Conservation (phyloP, 2,329 filamentous ascomycete species). For the Arthrobotrys sphaeroides region DNA sequence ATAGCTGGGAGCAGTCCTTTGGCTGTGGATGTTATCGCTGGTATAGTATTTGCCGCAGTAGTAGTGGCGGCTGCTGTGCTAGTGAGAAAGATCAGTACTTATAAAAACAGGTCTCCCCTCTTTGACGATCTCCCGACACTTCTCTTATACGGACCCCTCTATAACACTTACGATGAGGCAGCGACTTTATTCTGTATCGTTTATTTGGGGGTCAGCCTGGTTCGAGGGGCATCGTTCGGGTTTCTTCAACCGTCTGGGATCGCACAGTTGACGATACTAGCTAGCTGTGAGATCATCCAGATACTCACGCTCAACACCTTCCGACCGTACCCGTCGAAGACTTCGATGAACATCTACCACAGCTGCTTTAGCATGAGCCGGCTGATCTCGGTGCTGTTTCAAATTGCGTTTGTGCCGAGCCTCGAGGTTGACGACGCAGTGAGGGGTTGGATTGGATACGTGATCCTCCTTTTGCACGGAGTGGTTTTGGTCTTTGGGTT, state of each 20-base stretch:
- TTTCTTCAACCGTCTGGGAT: constrained; percentile 92
- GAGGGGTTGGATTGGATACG: constrained; percentile 95
- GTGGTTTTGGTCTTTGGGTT: constrained; percentile 89
- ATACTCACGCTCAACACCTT: constrained; percentile 88
- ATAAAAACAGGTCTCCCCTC: constrained; percentile 63
- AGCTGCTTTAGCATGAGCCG: constrained; percentile 82
- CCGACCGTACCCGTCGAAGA: constrained; percentile 86
- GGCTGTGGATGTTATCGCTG: constrained; percentile 70
- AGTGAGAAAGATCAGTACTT: constrained; percentile 73
- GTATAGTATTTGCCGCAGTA: constrained; percentile 70
- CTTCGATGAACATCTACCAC: constrained; percentile 97
- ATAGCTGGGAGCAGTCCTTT: constrained; percentile 76
- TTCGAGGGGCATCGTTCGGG: constrained; percentile 89
- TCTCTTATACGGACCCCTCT: constrained; percentile 87
- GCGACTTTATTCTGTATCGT: constrained; percentile 89
- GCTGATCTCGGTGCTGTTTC: constrained; percentile 77
- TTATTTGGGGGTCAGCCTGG: constrained; percentile 82
- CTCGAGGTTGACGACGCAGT: constrained; percentile 79
- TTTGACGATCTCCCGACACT: constrained; percentile 94
- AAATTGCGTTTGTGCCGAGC: constrained; percentile 84
- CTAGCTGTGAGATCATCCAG: constrained; percentile 91
- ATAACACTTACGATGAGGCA: constrained; percentile 97
- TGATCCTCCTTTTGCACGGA: constrained; percentile 85
- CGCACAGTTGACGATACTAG: constrained; percentile 88
- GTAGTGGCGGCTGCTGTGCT: constrained; percentile 80